Conservation (phyloP, 768 basidiomycete genomes). For the Baorangia bicolor region DNA sequence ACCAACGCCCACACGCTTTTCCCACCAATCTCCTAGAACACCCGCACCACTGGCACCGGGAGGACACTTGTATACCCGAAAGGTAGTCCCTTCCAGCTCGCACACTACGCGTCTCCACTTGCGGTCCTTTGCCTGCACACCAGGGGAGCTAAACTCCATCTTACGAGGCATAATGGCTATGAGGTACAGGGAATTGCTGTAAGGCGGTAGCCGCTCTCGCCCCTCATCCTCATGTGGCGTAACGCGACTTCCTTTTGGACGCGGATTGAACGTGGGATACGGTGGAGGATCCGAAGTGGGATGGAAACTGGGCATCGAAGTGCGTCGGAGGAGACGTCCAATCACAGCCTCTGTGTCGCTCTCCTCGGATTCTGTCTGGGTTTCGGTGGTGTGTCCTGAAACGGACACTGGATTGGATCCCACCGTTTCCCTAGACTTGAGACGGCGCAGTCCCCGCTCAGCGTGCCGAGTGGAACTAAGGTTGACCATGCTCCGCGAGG, state of each 20-base stretch:
- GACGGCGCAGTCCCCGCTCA: conserved; percentile 23
- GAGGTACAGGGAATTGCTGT: conserved; percentile 81
- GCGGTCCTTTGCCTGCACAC: conserved; percentile 83
- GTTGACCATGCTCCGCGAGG: conserved; percentile 66
- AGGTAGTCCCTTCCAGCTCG: conserved; percentile 89
- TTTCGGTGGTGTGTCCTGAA: conserved; percentile 11
- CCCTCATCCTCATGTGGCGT: conserved; percentile 79
- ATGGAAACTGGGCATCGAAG: conserved; percentile 70
- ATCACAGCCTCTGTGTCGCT: conserved; percentile 29
- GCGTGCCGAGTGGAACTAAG: conserved; percentile 36
- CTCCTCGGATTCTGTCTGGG: conserved; percentile 17
- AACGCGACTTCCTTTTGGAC: conserved; percentile 21
- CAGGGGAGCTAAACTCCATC: conserved; percentile 87
- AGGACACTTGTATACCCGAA: conserved; percentile 69
- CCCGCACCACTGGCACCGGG: conserved; percentile 44
- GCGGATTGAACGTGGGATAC: conserved; percentile 51
- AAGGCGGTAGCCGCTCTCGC: conserved; percentile 71
- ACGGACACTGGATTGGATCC: conserved; percentile 12
- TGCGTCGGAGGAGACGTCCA: conserved; percentile 50
- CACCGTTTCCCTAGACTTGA: conserved; percentile 16
- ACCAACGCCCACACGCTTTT: conserved; percentile 70
- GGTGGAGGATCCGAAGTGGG: conserved; percentile 63
- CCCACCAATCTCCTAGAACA: conserved; percentile 76
- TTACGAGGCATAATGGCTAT: conserved; percentile 83
- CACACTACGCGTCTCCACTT: conserved; percentile 90